Evolutionary conservation across 345 rosid genomes (phyloP).

Genomic region (Iberis pinnata): DNA sequence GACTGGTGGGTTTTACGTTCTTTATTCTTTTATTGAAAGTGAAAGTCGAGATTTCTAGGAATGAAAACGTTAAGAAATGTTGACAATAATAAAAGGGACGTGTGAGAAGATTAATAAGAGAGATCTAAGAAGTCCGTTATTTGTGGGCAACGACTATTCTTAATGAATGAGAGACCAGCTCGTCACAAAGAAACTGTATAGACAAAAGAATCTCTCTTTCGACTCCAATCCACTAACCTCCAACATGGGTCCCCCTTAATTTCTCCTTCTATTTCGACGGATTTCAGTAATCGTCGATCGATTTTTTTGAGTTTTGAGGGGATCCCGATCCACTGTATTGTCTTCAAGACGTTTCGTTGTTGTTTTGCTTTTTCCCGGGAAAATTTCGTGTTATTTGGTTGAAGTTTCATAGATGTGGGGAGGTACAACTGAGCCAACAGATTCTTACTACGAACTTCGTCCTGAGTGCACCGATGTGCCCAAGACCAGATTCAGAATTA

Average conservation of each 20-base stretch:
- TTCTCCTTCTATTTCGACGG: conserved; percentile 2
- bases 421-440: conserved; percentile 51
- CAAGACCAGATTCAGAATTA: conserved; percentile 76
- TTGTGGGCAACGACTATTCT: too few relatives aligned
- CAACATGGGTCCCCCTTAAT: conserved; percentile 24
- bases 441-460: conserved; percentile 81
- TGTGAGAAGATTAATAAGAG: too few relatives aligned
- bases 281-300: conserved; percentile 14
- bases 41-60: too few relatives aligned
- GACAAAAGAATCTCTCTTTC: too few relatives aligned
- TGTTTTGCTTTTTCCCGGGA: not conserved
- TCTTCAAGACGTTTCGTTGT: too few relatives aligned
- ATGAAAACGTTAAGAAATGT: too few relatives aligned
- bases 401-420: conserved; percentile 53
- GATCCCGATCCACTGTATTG: conserved; percentile 15
- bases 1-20: too few relatives aligned
- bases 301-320: conserved; percentile 21
- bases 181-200: not conserved
- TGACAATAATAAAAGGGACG: too few relatives aligned
- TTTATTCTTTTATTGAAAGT: too few relatives aligned
- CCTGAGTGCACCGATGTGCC: conserved; percentile 89
- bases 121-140: too few relatives aligned
- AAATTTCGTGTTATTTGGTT: not conserved
- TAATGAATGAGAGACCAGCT: too few relatives aligned
- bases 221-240: conserved; percentile 13